phyloP scores from a whole-genome alignment of 1,139 yeast genomes.

The Geotrichum reessii region DNA sequence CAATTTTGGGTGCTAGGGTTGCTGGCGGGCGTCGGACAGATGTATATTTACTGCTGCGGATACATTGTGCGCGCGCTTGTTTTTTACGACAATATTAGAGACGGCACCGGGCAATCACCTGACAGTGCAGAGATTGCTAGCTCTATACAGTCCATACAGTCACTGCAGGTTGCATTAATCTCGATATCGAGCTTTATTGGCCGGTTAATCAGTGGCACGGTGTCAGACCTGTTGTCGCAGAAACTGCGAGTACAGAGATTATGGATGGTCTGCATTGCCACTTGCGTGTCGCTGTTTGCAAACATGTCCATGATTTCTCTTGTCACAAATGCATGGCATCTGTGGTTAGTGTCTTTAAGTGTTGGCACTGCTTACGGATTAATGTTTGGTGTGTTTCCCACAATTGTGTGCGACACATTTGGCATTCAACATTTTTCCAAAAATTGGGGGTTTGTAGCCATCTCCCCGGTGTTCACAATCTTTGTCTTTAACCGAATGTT shows the following conservation, averaged over 20 bases:
- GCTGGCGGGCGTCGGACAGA: conserved; percentile 65
- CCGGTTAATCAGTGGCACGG: conserved; percentile 57
- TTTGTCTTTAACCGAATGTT: conserved; percentile 34
- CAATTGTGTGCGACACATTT: conserved; percentile 65
- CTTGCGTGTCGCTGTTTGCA: conserved; percentile 37
- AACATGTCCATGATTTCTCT: conserved; percentile 25
- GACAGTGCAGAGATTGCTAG: conserved; percentile 20
- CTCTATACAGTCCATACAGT: conserved; percentile 45
- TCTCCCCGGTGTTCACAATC: conserved; percentile 35
- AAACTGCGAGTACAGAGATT: conserved; percentile 51
- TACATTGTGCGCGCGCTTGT: conserved; percentile 52
- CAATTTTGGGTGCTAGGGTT: conserved; percentile 47
- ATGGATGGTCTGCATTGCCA: conserved; percentile 59
- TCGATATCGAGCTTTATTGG: conserved; percentile 62
- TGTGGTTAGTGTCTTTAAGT: conserved; percentile 48
- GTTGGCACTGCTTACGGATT: conserved; percentile 72
- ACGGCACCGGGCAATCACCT: not conserved
- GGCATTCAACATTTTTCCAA: conserved; percentile 66
- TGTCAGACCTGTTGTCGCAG: conserved; percentile 52
- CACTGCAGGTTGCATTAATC: conserved; percentile 64
- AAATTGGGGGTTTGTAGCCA: conserved; percentile 61
- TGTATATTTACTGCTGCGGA: conserved; percentile 65
- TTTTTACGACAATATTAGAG: conserved; percentile 22
- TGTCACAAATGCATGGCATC: conserved; percentile 35
- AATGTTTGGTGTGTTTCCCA: conserved; percentile 70